Conservation (phyloP, 371 early-diverging fungal genomes). For the Syncephalastrum racemosum region DNA sequence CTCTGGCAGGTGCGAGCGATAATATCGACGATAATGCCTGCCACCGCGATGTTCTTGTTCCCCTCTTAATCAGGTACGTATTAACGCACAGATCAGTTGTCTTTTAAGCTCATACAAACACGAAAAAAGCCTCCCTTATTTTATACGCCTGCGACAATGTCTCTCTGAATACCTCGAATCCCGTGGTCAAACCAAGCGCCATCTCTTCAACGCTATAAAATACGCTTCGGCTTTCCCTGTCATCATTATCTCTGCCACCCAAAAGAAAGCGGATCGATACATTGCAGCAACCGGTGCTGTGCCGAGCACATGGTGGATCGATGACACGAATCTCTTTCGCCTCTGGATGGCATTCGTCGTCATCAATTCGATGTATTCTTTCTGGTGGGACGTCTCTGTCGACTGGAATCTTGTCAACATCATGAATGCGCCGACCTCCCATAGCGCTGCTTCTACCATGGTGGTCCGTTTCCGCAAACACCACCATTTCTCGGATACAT, state of each 20-base stretch:
- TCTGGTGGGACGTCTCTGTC: slow-evolving; percentile 93
- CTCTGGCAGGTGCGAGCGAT: slow-evolving; percentile 24
- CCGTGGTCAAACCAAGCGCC: slow-evolving; percentile 51
- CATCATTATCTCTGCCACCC: slow-evolving; percentile 69
- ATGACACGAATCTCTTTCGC: slow-evolving; percentile 37
- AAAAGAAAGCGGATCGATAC: slow-evolving; percentile 50
- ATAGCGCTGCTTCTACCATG: slow-evolving; percentile 16
- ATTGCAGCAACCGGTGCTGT: slow-evolving; percentile 33
- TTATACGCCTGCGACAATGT: slow-evolving; percentile 88
- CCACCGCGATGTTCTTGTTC: slow-evolving; percentile 52
- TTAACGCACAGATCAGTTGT: slow-evolving; percentile 1
- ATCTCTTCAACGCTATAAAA: slow-evolving; percentile 85
- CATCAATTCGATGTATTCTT: slow-evolving; percentile 87
- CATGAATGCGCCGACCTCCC: slow-evolving; percentile 12
- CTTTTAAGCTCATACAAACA: too few relatives aligned
- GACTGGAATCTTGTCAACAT: slow-evolving; percentile 81
- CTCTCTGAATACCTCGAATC: slow-evolving; percentile 68
- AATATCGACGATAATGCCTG: slow-evolving; percentile 47
- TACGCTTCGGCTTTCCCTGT: slow-evolving; percentile 85
- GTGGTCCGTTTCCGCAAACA: slow-evolving; percentile 57
- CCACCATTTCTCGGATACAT: slow-evolving; percentile 61
- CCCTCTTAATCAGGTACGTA: slow-evolving; percentile 61
- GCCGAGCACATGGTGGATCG: slow-evolving; percentile 42
- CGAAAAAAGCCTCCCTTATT: slow-evolving; percentile 68
- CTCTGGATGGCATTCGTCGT: slow-evolving; percentile 67